Evolutionary conservation across 208 protist genomes (phyloP).

Genomic region (Trypanosoma lewisi): DNA sequence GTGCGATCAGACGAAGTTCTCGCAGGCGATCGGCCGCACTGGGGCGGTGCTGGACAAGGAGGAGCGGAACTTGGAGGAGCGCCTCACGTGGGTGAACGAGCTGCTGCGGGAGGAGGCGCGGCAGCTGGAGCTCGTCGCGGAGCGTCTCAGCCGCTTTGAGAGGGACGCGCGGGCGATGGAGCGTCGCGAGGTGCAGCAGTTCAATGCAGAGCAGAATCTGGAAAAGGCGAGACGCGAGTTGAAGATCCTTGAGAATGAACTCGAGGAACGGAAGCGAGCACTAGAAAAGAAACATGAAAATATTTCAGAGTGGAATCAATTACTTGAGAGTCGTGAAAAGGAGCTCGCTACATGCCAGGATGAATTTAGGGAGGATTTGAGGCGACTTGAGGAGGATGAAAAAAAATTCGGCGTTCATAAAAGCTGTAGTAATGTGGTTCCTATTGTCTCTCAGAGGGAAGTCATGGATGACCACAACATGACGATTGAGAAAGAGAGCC

Average conservation of each 20-base stretch:
- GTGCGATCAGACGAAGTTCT: slow-evolving; percentile 46
- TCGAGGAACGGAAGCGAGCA: slow-evolving; percentile 58
- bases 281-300: slow-evolving; percentile 68
- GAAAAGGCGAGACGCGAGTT: slow-evolving; percentile 50
- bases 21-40: slow-evolving; percentile 32
- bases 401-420: slow-evolving; percentile 49
- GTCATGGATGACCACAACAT: slow-evolving; percentile 90
- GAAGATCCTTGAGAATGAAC: slow-evolving; percentile 51
- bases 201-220: slow-evolving; percentile 56
- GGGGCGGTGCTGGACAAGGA: slow-evolving; percentile 47
- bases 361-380: slow-evolving; percentile 60
- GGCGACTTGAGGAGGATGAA: slow-evolving; percentile 60
- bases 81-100: slow-evolving; percentile 33
- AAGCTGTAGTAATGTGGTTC: slow-evolving; percentile 28
- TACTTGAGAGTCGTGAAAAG: slow-evolving; percentile 67
- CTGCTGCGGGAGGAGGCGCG: slow-evolving; percentile 49
- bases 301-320: slow-evolving; percentile 65
- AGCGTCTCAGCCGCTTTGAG: slow-evolving; percentile 41
- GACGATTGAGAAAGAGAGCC: slow-evolving; percentile 80
- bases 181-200: slow-evolving; percentile 44
- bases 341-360: slow-evolving; percentile 69
- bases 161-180: slow-evolving; percentile 41
- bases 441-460: slow-evolving; percentile 68
- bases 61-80: slow-evolving; percentile 42
- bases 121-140: slow-evolving; percentile 36